These are phyloP conservation scores for Lippia alba DNA, from an alignment of 305 asterid genomes.

Conservation along the genomic window DNA sequence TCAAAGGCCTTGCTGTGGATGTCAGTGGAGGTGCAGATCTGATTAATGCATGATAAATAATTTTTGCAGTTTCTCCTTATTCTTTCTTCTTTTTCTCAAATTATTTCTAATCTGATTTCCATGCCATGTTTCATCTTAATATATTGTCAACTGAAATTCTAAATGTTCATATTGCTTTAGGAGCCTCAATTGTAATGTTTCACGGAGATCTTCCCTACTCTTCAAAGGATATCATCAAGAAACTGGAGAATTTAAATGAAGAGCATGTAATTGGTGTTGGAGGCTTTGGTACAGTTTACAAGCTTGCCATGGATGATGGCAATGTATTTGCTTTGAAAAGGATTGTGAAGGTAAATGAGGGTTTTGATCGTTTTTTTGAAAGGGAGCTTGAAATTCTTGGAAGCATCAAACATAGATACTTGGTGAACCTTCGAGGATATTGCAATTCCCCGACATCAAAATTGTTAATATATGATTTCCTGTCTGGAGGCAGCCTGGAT, in stretches of 20 bases:
- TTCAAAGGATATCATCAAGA: slow-evolving; percentile 87
- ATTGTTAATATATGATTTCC: slow-evolving; percentile 82
- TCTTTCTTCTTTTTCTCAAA: not conserved
- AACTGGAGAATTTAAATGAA: slow-evolving; percentile 79
- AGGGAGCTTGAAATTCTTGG: slow-evolving; percentile 99
- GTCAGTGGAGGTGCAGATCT: slow-evolving; percentile 81
- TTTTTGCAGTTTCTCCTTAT: slow-evolving; percentile 32
- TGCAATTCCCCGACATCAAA: slow-evolving; percentile 96
- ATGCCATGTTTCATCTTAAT: slow-evolving; percentile 21
- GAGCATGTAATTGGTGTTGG: slow-evolving; percentile 95
- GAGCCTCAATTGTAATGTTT: slow-evolving; percentile 94
- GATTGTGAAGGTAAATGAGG: slow-evolving; percentile 87
- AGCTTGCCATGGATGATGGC: slow-evolving; percentile 98
- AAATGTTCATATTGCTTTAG: slow-evolving; percentile 51
- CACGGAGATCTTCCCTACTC: slow-evolving; percentile 98
- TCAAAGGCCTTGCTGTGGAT: slow-evolving; percentile 80
- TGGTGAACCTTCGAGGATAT: slow-evolving; percentile 97
- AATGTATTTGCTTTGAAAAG: slow-evolving; percentile 90
- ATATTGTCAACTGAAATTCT: slow-evolving; percentile 16
- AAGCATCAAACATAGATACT: slow-evolving; percentile 88
- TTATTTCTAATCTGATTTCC: slow-evolving; percentile 11
- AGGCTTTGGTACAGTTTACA: slow-evolving; percentile 97
- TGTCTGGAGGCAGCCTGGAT: slow-evolving; percentile 96
- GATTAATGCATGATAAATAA: slow-evolving; percentile 36
- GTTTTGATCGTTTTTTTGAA: slow-evolving; percentile 90